Evolutionary conservation across 352 stramenopile species (phyloP), one percentile per base, ranked within the genome.

Genomic region (Stephanocyclus meneghinianus): DNA sequence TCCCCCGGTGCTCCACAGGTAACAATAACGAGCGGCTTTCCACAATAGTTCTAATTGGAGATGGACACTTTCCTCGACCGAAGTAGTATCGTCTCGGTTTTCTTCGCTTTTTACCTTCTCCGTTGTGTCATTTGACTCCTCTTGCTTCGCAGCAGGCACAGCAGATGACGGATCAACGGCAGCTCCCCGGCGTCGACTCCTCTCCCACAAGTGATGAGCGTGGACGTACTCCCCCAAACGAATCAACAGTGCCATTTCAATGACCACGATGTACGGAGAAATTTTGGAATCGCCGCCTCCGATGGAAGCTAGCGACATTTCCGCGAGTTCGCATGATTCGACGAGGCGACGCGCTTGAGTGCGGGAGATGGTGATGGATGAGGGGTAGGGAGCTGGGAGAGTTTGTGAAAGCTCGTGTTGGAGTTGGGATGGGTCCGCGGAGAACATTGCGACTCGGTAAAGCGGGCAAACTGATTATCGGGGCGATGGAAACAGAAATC

Each of bases 221-320:
- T 81, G 77, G 13, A 44, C 57, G n/a, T 78, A 84, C 55, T 84
- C 72, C 18, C 71, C 76, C 48, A 83, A 66, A 74, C 81, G 74
- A 9, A 84, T 60, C 29, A 80, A 57, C 18, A 79, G 61, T 16
- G 77, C 77, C 71, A 84, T 84, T 71, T 80, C 60, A 30, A 74
- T 77, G 16, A 84, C 68, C 16, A 71, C 44, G 48, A 74, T 15
- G 29, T 62, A 57, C 11, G 55, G 47, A 56, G 64, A 69, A 50
- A 63, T 42, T 42, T 29, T 56, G 15, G 1, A 26, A 29, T 35
- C 29, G 15, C 7, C 21, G 21, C 16, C n/a, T n/a, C 32, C 61
- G 18, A 3, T 26, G 18, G 16, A 16, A 18, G 29, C 7, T 0
- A 32, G 68, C 30, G 59, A 71, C 63, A 78, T 68, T 72, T 83